phyloP scores from a whole-genome alignment of 306 rosid genomes.

The Sicyos edulis region DNA sequence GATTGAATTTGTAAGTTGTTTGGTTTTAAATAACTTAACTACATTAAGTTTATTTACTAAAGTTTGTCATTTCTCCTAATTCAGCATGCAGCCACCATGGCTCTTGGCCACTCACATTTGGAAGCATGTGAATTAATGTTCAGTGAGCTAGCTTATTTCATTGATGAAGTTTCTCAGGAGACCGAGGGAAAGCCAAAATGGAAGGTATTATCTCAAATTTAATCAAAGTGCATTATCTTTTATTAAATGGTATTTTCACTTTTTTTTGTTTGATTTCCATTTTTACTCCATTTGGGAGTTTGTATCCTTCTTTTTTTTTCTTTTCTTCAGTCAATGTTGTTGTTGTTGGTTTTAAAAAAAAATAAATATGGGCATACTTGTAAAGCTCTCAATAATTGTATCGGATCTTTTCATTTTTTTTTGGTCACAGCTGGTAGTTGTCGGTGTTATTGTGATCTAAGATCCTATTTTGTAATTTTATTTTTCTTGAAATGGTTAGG shows the following conservation, averaged over 20 bases:
- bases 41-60: no score
- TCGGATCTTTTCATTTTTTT: no score
- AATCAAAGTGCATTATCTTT: slow-evolving; percentile 17
- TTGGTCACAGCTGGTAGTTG: no score
- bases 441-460: no score
- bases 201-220: slow-evolving; percentile 55
- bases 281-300: not conserved
- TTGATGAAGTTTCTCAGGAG: slow-evolving; percentile 83
- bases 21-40: not conserved
- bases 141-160: slow-evolving; percentile 78
- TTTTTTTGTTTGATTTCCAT: not conserved
- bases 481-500: not conserved
- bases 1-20: not conserved
- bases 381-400: no score
- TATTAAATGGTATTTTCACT: not conserved
- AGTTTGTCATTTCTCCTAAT: slow-evolving; percentile 13
- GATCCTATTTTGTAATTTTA: no score
- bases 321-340: no score
- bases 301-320: no score
- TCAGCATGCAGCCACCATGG: slow-evolving; percentile 97
- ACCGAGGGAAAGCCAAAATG: slow-evolving; percentile 92
- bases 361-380: no score
- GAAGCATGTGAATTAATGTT: slow-evolving; percentile 93
- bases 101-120: slow-evolving; percentile 94
- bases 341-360: no score